A percentile compares a stretch with the other conserved stretches of the same genome.
phyloP scores from a whole-genome alignment of 148 eudicot genomes.

The Rhododendron henanense region DNA sequence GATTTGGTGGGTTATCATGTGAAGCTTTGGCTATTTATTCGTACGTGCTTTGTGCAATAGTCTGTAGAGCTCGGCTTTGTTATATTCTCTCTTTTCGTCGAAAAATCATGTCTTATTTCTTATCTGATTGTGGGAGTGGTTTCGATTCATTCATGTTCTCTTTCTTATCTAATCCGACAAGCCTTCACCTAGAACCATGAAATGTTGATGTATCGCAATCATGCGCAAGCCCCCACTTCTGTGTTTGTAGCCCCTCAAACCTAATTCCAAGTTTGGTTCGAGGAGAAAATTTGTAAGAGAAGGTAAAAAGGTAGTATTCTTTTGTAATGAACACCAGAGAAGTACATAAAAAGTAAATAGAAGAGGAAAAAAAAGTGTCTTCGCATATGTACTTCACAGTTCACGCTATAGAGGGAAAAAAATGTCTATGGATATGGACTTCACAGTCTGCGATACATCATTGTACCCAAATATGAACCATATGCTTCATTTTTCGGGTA shows the following conservation, averaged over 20 bases:
- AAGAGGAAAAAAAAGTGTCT: background rate
- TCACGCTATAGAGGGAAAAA: background rate
- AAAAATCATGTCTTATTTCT: background rate
- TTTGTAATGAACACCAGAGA: background rate
- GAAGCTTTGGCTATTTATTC: conserved; percentile 7
- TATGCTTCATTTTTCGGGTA: background rate
- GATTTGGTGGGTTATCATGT: conserved; percentile 26
- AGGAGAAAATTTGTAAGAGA: background rate
- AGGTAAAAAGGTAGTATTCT: background rate
- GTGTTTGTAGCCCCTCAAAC: background rate
- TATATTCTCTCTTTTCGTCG: background rate
- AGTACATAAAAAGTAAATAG: background rate
- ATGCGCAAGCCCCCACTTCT: background rate
- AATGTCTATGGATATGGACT: background rate
- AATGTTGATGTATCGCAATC: background rate
- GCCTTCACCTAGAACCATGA: background rate
- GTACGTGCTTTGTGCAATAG: conserved; percentile 4
- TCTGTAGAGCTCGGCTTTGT: background rate
- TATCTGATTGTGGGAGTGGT: background rate
- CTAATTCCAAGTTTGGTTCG: background rate
- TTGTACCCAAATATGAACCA: background rate
- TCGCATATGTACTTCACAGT: background rate
- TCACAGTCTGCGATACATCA: background rate
- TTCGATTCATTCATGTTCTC: background rate
- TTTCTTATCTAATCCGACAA: background rate